phyloP scores from a whole-genome alignment of 202 grass and related monocot species.

The Panicum virgatum region DNA sequence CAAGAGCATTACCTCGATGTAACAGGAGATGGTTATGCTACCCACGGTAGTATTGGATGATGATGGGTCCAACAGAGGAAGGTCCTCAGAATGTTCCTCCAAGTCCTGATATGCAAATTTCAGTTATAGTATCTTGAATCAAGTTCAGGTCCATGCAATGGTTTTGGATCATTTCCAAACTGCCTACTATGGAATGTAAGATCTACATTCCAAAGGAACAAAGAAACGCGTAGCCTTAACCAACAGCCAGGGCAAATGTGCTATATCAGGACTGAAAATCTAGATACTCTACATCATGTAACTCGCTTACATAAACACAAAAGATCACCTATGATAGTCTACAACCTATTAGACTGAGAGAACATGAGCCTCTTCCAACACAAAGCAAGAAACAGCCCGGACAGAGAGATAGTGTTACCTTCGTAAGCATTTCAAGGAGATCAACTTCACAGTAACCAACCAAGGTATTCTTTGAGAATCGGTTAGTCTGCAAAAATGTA shows the following conservation, averaged over 20 bases:
- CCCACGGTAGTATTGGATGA: conserved; percentile 66
- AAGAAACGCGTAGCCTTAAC: not conserved
- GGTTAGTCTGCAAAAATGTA: conserved; percentile 66
- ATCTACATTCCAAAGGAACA: not conserved
- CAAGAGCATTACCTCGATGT: conserved; percentile 76
- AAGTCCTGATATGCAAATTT: conserved; percentile 63
- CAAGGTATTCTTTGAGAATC: conserved; percentile 89
- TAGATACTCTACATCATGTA: too few species aligned
- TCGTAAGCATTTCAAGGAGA: conserved; percentile 76
- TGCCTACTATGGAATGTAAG: not conserved
- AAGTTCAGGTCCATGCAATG: conserved; percentile 19
- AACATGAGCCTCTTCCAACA: too few species aligned
- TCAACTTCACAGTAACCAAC: conserved; percentile 97
- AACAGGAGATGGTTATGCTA: conserved; percentile 76
- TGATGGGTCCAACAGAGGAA: conserved; percentile 81
- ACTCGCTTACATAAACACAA: too few species aligned
- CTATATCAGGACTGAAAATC: not conserved
- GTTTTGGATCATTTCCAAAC: not conserved
- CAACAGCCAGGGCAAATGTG: not conserved
- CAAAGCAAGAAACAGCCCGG: not conserved
- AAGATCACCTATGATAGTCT: too few species aligned
- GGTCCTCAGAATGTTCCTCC: conserved; percentile 65
- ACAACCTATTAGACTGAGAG: too few species aligned
- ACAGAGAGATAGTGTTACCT: conserved; percentile 47
- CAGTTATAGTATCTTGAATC: not conserved